Base-by-base conservation (phyloP, 768 basidiomycete species). In the Leccinellum rugosiceps region DNA sequence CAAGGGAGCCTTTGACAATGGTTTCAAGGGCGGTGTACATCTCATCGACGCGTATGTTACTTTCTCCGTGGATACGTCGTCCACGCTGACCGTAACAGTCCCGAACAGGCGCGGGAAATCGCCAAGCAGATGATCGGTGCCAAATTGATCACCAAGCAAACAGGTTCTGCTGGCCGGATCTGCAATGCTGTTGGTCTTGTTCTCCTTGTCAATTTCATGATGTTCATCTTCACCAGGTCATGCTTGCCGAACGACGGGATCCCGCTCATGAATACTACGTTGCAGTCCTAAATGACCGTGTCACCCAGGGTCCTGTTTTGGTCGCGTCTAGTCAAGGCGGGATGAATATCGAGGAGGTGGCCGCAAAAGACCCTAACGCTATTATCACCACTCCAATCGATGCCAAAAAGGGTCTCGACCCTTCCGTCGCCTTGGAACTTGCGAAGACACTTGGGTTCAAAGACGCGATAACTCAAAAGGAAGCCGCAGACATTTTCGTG, bases 341-440 rank as follows among this genome's bases (percentile, higher is more conserved):
- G 56, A 99, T 99, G 97, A 98, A 98, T 76, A 99, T 99, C 68
- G 97, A 99, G 74, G 97, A 99, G 68, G 97, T 99, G 48, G 97
- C 97, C 26, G 92, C 92, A 30, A 93, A 95, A 65, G 93, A 97
- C 68, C 97, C 97, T 34, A 76, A 78, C 35, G 91, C 97, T 41
- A 98, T 99, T 74, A 93, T 98, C 67, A 98, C 95, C 47, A 94
- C 90, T 11, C 90, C 93, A 48, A 92, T 99, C 65, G 78, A 89
- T 72, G 92, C 90, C 61, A 77, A 88, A 55, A 87, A 83, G 13
- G 96, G 96, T 7, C 78, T 99, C 28, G 83, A 83, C 59, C 82
- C 86, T 63, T 73, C 76, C 23, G 82, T 86, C 48, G 96, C 91
- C 35, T 73, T 91, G 50, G 80, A 74, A 3, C 78, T 98, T 52